phyloP scores from a whole-genome alignment of 345 rosid genomes.

The Euphorbia tirucalli region DNA sequence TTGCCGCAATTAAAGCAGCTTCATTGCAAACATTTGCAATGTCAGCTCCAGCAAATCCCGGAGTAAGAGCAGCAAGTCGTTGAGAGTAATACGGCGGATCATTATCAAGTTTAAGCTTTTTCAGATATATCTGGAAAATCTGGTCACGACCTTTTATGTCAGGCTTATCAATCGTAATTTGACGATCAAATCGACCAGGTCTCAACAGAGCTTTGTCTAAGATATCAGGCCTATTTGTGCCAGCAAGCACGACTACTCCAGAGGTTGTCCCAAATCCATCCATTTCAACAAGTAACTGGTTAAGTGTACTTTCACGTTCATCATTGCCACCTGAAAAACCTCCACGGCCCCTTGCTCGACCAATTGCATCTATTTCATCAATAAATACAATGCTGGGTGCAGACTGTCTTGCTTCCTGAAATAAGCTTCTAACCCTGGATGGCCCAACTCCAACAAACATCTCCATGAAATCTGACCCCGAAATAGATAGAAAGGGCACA shows the following conservation, averaged over 20 bases:
- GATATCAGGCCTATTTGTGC: constrained; percentile 95
- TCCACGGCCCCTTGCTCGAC: constrained; percentile 95
- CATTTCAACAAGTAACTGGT: constrained; percentile 93
- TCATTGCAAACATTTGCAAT: constrained; percentile 96
- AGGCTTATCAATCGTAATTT: constrained; percentile 82
- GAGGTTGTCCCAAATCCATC: constrained; percentile 96
- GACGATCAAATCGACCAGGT: constrained; percentile 93
- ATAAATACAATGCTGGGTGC: constrained; percentile 93
- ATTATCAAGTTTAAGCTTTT: constrained; percentile 77
- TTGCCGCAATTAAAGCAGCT: constrained; percentile 91
- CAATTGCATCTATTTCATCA: constrained; percentile 96
- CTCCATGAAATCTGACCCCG: constrained; percentile 99
- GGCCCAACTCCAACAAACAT: constrained; percentile 99
- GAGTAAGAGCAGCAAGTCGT: constrained; percentile 89
- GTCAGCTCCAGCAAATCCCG: constrained; percentile 98
- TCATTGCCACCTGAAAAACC: constrained; percentile 80
- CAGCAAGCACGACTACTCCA: constrained; percentile 96
- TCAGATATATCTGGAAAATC: constrained; percentile 77
- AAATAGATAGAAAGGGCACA: constrained; percentile 87
- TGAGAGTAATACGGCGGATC: constrained; percentile 78
- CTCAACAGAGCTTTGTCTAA: constrained; percentile 85
- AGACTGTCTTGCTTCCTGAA: constrained; percentile 90
- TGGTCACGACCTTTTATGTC: constrained; percentile 92
- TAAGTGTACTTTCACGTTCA: constrained; percentile 95
- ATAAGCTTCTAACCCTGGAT: constrained; percentile 89